Conservation (phyloP, 495 filamentous ascomycete genomes). For the Aspergillus panamensis region DNA sequence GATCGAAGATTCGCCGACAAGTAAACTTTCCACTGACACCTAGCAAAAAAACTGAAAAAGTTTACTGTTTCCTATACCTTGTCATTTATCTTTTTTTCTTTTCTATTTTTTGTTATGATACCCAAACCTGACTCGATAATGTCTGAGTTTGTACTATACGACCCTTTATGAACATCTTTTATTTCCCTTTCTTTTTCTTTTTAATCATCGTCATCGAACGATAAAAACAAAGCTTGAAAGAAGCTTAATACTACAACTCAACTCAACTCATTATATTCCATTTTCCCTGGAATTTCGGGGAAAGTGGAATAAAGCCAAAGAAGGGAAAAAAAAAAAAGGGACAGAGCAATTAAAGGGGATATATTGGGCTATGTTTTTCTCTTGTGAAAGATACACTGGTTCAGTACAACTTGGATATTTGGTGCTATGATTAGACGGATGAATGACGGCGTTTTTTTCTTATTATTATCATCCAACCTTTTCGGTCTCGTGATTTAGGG, state of each 20-base stretch:
- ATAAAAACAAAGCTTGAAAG: too few species aligned
- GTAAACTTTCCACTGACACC: conserved; percentile 17
- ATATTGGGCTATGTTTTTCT: not conserved
- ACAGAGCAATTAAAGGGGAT: not conserved
- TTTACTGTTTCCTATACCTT: not conserved
- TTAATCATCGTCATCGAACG: too few species aligned
- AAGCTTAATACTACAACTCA: too few species aligned
- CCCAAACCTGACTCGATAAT: conserved; percentile 38
- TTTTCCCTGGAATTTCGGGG: too few species aligned
- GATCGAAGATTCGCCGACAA: conserved; percentile 67
- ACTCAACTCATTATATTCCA: too few species aligned
- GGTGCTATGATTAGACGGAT: conserved; percentile 7
- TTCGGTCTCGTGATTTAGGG: not conserved
- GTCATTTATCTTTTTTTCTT: conserved; percentile 20
- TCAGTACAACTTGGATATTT: not conserved
- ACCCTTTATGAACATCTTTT: not conserved
- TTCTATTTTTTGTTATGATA: conserved; percentile 35
- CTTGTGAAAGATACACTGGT: not conserved
- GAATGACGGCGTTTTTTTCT: conserved; percentile 15
- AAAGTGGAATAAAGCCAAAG: too few species aligned
- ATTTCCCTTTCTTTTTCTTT: not conserved
- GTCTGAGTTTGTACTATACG: conserved; percentile 36
- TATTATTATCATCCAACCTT: not conserved
- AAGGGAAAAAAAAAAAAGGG: not conserved
- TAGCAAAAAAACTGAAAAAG: not conserved